Percentiles rank a stretch among this genome's conserved stretches.
These are phyloP conservation scores for Scleromitrula shiraiana DNA, from an alignment of 2,329 filamentous ascomycete species.

Conservation along the genomic window DNA sequence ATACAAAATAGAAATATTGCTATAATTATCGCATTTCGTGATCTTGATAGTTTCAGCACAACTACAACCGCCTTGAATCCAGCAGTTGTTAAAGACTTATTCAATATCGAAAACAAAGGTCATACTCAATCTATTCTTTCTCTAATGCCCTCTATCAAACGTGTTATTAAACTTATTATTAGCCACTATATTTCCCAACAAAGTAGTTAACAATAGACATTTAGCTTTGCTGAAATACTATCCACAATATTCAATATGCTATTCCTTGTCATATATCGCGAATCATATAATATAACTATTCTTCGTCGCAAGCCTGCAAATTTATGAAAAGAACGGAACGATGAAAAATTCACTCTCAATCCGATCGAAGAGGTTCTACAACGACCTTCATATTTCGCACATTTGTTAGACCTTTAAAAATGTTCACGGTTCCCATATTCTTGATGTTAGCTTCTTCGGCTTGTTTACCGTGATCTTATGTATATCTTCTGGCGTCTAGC, in stretches of 20 bases:
- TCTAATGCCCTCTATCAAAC: slow-evolving; percentile 49
- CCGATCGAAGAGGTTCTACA: slow-evolving; percentile 36
- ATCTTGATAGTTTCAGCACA: slow-evolving; percentile 46
- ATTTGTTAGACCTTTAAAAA: slow-evolving; percentile 37
- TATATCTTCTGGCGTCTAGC: slow-evolving; percentile 50
- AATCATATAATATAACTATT: slow-evolving; percentile 40
- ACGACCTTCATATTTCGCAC: slow-evolving; percentile 28
- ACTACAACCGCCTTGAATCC: neutral
- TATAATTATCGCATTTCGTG: slow-evolving; percentile 50
- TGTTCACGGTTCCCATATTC: slow-evolving; percentile 44
- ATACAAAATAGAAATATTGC: slow-evolving; percentile 41
- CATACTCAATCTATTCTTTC: neutral
- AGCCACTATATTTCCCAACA: slow-evolving; percentile 37
- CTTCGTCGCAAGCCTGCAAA: slow-evolving; percentile 38
- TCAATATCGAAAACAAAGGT: neutral
- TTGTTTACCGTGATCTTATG: slow-evolving; percentile 42
- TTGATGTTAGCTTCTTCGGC: slow-evolving; percentile 43
- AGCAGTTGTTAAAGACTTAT: neutral
- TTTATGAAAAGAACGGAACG: slow-evolving; percentile 40
- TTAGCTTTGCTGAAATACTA: slow-evolving; percentile 40
- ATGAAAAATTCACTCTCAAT: slow-evolving; percentile 40
- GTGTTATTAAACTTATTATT: slow-evolving; percentile 37
- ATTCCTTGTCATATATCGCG: slow-evolving; percentile 38
- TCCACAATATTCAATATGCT: slow-evolving; percentile 35
- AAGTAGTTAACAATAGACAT: slow-evolving; percentile 46